Conservation (phyloP, 352 stramenopile genomes). For the Globisporangium recalcitrans region DNA sequence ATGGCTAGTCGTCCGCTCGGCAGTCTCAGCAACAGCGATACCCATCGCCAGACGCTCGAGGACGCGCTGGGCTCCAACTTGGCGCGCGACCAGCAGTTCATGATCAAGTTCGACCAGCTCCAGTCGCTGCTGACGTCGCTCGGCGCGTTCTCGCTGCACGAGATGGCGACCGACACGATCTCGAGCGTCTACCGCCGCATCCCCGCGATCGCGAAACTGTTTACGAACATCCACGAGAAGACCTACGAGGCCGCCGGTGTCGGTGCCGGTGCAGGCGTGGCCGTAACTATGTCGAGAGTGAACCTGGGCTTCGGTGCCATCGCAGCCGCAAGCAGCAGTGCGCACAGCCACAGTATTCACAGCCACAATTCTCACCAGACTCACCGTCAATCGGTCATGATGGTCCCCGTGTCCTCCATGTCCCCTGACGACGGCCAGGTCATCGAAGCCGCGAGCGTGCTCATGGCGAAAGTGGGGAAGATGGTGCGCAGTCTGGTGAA, state of each 20-base stretch:
- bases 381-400: constrained; percentile 1
- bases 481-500: constrained; percentile 55
- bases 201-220: constrained; percentile 36
- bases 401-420: neutral
- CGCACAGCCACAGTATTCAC: neutral
- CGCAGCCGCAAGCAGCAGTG: constrained; percentile 2
- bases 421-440: constrained; percentile 15
- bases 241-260: constrained; percentile 39
- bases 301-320: neutral
- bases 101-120: constrained; percentile 62
- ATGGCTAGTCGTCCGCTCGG: neutral
- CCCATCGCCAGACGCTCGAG: neutral
- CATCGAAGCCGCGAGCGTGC: constrained; percentile 33
- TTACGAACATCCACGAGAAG: constrained; percentile 29
- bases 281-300: neutral
- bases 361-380: neutral
- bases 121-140: constrained; percentile 44
- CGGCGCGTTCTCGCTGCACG: constrained; percentile 30
- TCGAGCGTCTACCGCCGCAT: constrained; percentile 45
- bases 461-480: constrained; percentile 52
- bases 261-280: constrained; percentile 9
- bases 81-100: constrained; percentile 51
- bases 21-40: constrained; percentile 5
- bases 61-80: constrained; percentile 22
- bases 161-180: constrained; percentile 52